phyloP scores from a whole-genome alignment of 2,329 filamentous ascomycete genomes.

The Sporothrix phasma region DNA sequence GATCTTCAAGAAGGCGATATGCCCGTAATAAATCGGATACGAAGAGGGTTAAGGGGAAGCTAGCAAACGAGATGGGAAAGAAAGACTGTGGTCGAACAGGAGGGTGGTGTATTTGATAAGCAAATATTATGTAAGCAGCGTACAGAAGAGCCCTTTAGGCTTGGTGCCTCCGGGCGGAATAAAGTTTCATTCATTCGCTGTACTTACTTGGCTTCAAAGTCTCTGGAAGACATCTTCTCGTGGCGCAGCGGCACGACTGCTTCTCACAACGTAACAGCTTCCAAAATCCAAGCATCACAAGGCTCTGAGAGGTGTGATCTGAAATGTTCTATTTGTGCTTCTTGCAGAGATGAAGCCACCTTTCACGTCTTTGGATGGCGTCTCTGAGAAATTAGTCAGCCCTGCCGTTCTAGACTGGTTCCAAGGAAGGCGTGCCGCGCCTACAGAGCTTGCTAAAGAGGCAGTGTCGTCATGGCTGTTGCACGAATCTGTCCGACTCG shows the following conservation, averaged over 20 bases:
- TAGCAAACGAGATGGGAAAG: no score
- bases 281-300: not conserved
- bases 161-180: no score
- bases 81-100: no score
- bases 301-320: not conserved
- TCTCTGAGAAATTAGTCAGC: slow-evolving; percentile 12
- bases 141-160: no score
- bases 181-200: no score
- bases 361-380: not conserved
- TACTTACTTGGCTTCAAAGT: not conserved
- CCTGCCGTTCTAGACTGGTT: not conserved
- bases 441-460: not conserved
- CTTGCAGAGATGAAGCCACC: not conserved
- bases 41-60: no score
- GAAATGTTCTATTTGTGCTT: not conserved
- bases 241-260: not conserved
- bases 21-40: no score
- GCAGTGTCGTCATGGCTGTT: slow-evolving; percentile 7
- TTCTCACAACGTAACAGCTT: not conserved
- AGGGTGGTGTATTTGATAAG: no score
- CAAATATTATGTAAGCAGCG: no score
- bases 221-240: not conserved
- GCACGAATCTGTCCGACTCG: not conserved
- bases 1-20: no score
- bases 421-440: slow-evolving; percentile 5